Conservation (phyloP, 2,329 filamentous ascomycete genomes). For the Phoma herbarum region DNA sequence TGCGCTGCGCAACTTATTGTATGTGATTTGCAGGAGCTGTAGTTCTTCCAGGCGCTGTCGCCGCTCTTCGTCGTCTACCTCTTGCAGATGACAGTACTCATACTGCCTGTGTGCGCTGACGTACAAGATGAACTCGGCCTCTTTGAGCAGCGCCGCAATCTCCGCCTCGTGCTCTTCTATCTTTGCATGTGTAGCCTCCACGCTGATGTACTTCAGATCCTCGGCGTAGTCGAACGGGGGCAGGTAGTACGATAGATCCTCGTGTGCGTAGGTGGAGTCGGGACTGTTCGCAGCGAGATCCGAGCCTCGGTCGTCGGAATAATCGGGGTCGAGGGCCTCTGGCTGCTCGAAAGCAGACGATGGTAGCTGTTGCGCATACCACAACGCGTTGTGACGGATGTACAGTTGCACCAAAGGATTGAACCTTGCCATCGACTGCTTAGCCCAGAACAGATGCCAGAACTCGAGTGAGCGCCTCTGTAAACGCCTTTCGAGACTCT, state of each 20-base stretch:
- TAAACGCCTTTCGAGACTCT: slow-evolving; percentile 25
- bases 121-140: slow-evolving; percentile 33
- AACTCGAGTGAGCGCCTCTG: slow-evolving; percentile 36
- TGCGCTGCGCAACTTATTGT: slow-evolving; percentile 28
- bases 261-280: slow-evolving; percentile 8
- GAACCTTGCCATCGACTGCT: slow-evolving; percentile 36
- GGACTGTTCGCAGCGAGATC: neutral
- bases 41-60: slow-evolving; percentile 30
- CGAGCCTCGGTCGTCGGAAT: neutral
- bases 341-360: slow-evolving; percentile 27
- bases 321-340: slow-evolving; percentile 18
- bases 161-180: slow-evolving; percentile 30
- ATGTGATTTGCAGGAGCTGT: slow-evolving; percentile 30
- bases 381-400: slow-evolving; percentile 37
- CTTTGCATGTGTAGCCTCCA: slow-evolving; percentile 17
- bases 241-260: slow-evolving; percentile 29
- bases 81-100: slow-evolving; percentile 29
- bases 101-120: slow-evolving; percentile 33
- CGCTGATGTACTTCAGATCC: slow-evolving; percentile 28
- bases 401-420: slow-evolving; percentile 38
- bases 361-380: slow-evolving; percentile 35
- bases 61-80: slow-evolving; percentile 28
- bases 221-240: slow-evolving; percentile 33
- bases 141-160: slow-evolving; percentile 25
- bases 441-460: slow-evolving; percentile 39